Conservation (phyloP, 2,329 filamentous ascomycete genomes). For the Monilinia laxa region DNA sequence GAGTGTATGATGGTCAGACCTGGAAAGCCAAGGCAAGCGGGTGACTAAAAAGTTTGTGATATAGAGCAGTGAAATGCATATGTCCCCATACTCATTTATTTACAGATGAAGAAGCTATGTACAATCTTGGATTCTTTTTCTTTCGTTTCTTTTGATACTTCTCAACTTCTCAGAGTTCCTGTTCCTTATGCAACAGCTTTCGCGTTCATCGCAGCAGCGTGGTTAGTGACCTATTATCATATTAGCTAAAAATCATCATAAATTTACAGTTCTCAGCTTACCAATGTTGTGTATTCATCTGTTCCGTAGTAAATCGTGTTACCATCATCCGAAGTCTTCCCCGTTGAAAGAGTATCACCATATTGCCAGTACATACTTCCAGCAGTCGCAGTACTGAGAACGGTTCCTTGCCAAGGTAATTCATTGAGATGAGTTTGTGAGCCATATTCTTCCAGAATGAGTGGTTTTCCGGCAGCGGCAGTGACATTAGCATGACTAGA, state of each 20-base stretch:
- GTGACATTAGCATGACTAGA: constrained; percentile 45
- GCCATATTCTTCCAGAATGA: constrained; percentile 46
- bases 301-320: constrained; percentile 37
- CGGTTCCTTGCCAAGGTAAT: constrained; percentile 33
- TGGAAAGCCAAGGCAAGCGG: too few species aligned
- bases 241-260: constrained; percentile 13
- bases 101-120: neutral
- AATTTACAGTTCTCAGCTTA: constrained; percentile 21
- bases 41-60: neutral
- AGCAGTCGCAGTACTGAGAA: constrained; percentile 31
- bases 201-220: constrained; percentile 34
- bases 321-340: constrained; percentile 35
- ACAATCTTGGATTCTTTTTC: neutral
- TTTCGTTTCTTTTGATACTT: neutral
- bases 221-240: constrained; percentile 27
- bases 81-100: neutral
- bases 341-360: constrained; percentile 34
- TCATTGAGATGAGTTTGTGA: constrained; percentile 29
- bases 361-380: constrained; percentile 41
- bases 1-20: constrained; percentile 38
- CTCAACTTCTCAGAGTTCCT: too few species aligned
- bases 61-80: neutral
- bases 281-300: constrained; percentile 33
- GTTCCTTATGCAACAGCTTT: constrained; percentile 23
- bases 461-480: constrained; percentile 43